Percentiles rank a stretch among this genome's conserved stretches.
These are phyloP conservation scores for Stentor roeselii DNA, from an alignment of 73 alveolate genomes.

Conservation along the genomic window DNA sequence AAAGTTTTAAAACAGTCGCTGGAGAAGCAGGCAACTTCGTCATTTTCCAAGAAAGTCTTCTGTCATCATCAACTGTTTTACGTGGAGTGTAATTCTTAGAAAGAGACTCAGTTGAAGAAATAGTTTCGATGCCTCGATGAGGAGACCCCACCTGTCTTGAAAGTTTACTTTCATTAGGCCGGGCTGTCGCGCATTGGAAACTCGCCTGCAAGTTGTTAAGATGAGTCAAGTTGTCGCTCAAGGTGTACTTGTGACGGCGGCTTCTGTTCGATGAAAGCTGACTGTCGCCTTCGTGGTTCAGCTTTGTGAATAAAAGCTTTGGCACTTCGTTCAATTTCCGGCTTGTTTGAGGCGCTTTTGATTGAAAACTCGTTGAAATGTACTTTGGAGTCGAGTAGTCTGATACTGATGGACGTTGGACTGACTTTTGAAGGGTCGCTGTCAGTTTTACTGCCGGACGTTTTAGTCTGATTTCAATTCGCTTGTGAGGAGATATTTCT, in stretches of 20 bases:
- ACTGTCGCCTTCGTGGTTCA: not conserved
- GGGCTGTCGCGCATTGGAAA: not conserved
- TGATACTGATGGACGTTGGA: not conserved
- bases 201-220: not conserved
- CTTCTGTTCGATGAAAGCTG: not conserved
- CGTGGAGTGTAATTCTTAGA: not conserved
- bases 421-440: not conserved
- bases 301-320: not conserved
- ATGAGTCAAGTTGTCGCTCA: not conserved
- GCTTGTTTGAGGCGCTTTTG: not conserved
- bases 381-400: not conserved
- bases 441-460: not conserved
- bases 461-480: not conserved
- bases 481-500: not conserved
- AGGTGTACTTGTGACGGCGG: not conserved
- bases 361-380: not conserved
- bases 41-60: not conserved
- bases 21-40: not conserved
- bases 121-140: not conserved
- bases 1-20: not conserved
- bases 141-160: not conserved
- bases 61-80: not conserved
- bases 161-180: too few relatives aligned
- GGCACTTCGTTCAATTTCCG: not conserved
- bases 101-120: not conserved